A percentile compares a stretch with the other conserved stretches of the same genome.
Evolutionary conservation across 176 grass and related monocot genomes (phyloP).

Genomic region (Paspalum notatum): DNA sequence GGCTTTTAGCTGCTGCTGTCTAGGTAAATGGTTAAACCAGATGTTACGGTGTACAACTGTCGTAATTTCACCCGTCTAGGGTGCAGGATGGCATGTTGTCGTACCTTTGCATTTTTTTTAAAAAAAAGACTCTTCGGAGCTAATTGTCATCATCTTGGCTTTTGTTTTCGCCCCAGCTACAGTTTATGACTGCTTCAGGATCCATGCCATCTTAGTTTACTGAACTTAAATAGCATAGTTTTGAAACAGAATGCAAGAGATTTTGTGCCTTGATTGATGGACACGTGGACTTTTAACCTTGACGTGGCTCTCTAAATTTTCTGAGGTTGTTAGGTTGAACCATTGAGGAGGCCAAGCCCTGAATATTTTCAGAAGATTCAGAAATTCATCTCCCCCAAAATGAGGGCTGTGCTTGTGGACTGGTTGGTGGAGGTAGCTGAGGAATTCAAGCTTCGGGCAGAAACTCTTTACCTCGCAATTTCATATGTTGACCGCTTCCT

Average conservation of each 20-base stretch:
- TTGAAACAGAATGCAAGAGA: not conserved
- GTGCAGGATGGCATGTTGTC: not conserved
- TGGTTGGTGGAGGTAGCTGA: slow-evolving; percentile 61
- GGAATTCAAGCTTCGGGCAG: slow-evolving; percentile 53
- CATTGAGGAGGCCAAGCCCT: slow-evolving; percentile 46
- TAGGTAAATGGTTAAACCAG: not conserved
- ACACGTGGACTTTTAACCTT: not conserved
- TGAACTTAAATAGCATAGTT: not conserved
- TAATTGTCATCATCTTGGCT: not conserved
- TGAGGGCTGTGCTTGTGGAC: slow-evolving; percentile 60
- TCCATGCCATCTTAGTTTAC: not conserved
- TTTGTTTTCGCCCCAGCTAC: not conserved
- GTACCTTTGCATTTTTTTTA: not conserved
- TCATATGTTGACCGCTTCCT: slow-evolving; percentile 62
- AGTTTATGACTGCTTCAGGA: slow-evolving; percentile 3
- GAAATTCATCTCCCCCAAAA: slow-evolving; percentile 38
- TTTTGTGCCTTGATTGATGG: not conserved
- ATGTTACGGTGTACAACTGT: not conserved
- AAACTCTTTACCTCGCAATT: slow-evolving; percentile 54
- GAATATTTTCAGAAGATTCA: slow-evolving; percentile 50
- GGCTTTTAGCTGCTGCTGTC: slow-evolving; percentile 10
- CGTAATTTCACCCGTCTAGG: not conserved
- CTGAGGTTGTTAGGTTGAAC: slow-evolving; percentile 33
- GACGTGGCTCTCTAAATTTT: not conserved
- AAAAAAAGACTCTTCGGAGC: not conserved